Conservation (phyloP, 441 rosid genomes). For the Gossypium gossypioides region DNA sequence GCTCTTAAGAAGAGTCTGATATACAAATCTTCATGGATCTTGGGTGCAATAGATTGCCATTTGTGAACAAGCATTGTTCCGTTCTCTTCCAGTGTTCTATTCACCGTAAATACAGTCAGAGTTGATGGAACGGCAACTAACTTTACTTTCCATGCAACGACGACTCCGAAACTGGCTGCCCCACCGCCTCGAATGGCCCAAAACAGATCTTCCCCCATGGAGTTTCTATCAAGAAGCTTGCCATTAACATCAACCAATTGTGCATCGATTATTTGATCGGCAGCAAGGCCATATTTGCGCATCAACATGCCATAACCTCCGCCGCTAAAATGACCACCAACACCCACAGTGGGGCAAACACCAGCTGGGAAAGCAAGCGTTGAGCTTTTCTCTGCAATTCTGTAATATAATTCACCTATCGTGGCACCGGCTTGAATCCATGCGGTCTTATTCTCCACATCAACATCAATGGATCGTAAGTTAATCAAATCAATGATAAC, state of each 20-base stretch:
- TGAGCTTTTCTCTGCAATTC: neutral
- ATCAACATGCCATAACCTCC: slow-evolving; percentile 1
- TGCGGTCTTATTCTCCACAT: neutral
- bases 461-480: neutral
- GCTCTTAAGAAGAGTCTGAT: neutral
- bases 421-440: neutral
- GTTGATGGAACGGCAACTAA: neutral
- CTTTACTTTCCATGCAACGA: neutral
- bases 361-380: neutral
- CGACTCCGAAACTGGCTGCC: neutral
- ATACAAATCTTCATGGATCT: neutral
- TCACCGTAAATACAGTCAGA: neutral
- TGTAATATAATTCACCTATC: neutral
- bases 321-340: neutral
- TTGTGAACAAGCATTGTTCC: neutral
- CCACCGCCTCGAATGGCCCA: neutral
- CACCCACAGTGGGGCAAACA: neutral
- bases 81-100: neutral
- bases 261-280: neutral
- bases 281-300: neutral
- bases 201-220: neutral
- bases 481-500: neutral
- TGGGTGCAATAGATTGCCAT: neutral
- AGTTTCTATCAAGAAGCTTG: neutral
- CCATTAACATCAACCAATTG: neutral